Evolutionary conservation across 495 filamentous ascomycete genomes (phyloP).

Genomic region (Xylaria telfairii): DNA sequence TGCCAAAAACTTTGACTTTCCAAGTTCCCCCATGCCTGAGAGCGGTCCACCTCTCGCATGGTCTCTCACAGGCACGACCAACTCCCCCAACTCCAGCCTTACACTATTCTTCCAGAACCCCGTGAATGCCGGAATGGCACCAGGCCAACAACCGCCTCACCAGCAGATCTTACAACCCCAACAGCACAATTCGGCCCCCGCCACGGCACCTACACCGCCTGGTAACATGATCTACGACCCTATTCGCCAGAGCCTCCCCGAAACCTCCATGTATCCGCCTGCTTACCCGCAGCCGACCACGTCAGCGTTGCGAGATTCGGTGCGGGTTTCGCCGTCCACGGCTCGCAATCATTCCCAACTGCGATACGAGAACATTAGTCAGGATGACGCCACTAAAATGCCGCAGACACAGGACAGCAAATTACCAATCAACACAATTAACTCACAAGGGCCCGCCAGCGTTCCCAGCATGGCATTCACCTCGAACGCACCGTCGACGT

Average conservation of each 20-base stretch:
- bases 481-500: slow-evolving; percentile 40
- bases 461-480: slow-evolving; percentile 28
- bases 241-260: slow-evolving; percentile 56
- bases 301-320: slow-evolving; percentile 49
- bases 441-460: slow-evolving; percentile 7
- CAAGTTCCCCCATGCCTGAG: slow-evolving; percentile 43
- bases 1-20: slow-evolving; percentile 36
- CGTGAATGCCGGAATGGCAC: slow-evolving; percentile 31
- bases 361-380: slow-evolving; percentile 44
- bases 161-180: slow-evolving; percentile 25
- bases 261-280: slow-evolving; percentile 51
- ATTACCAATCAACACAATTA: slow-evolving; percentile 33
- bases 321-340: slow-evolving; percentile 37
- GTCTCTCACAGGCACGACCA: slow-evolving; percentile 80
- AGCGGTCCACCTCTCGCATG: slow-evolving; percentile 68
- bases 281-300: slow-evolving; percentile 55
- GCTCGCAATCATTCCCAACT: slow-evolving; percentile 44
- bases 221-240: slow-evolving; percentile 61
- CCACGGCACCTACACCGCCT: slow-evolving; percentile 49
- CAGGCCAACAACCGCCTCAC: slow-evolving; percentile 21
- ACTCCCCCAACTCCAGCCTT: slow-evolving; percentile 79
- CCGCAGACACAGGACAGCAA: slow-evolving; percentile 34
- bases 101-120: slow-evolving; percentile 71
- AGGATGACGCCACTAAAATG: slow-evolving; percentile 38
- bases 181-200: slow-evolving; percentile 33